These are phyloP conservation scores for Solanum pennellii DNA, from an alignment of 257 asterid species.

Conservation along the genomic window DNA sequence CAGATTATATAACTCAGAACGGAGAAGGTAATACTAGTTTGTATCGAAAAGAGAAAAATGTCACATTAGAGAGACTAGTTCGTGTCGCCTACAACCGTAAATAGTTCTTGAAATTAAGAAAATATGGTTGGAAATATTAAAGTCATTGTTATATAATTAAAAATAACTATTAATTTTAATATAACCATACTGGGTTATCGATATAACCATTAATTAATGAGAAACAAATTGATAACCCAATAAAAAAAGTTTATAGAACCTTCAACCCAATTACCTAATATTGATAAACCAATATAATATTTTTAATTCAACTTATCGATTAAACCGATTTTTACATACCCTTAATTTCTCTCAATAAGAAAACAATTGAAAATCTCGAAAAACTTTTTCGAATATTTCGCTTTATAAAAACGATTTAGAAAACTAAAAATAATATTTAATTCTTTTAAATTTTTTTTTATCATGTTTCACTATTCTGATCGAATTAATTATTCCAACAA, in stretches of 20 bases:
- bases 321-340: background rate
- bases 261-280: too few relatives aligned
- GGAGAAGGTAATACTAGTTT: background rate
- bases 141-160: background rate
- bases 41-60: too few relatives aligned
- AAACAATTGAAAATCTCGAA: rapidly evolving
- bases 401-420: background rate
- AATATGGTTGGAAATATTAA: background rate
- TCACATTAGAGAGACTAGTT: background rate
- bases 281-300: too few relatives aligned
- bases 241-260: background rate
- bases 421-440: background rate
- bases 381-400: background rate
- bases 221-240: background rate
- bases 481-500: background rate
- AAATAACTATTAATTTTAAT: too few relatives aligned
- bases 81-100: background rate
- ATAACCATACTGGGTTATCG: too few relatives aligned
- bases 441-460: background rate
- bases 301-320: too few relatives aligned
- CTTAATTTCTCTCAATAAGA: background rate
- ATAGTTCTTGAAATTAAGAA: background rate
- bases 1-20: background rate
- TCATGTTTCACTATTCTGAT: background rate
- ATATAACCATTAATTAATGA: background rate